Conservation (phyloP, 371 early-diverging fungal genomes). For the Mortierella polycephala region DNA sequence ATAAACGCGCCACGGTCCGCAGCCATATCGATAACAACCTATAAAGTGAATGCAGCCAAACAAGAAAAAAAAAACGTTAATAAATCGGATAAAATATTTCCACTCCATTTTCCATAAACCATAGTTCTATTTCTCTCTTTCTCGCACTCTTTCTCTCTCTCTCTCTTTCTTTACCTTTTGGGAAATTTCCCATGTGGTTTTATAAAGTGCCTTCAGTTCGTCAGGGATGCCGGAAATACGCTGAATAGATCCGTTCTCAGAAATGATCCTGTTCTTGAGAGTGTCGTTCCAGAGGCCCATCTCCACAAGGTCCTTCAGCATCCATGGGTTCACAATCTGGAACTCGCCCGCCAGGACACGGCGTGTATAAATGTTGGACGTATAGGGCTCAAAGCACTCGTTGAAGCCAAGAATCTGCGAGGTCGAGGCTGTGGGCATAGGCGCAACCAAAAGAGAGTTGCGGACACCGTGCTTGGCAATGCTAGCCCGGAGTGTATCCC, state of each 20-base stretch:
- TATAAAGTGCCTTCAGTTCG: slow-evolving; percentile 95
- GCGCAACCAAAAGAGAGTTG: slow-evolving; percentile 97
- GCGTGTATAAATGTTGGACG: slow-evolving; percentile 98
- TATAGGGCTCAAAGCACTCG: slow-evolving; percentile 99
- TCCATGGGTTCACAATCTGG: slow-evolving; percentile 98
- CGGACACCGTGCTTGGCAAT: slow-evolving; percentile 95
- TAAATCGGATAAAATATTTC: too few species aligned
- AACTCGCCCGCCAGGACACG: slow-evolving; percentile 99
- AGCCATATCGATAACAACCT: slow-evolving; percentile 79
- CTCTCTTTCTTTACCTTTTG: too few species aligned
- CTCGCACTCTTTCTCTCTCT: too few species aligned
- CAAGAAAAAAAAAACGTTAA: slow-evolving; percentile 9
- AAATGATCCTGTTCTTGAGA: slow-evolving; percentile 97
- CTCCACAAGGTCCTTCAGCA: slow-evolving; percentile 95
- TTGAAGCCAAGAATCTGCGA: slow-evolving; percentile 99
- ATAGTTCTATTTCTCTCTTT: too few species aligned
- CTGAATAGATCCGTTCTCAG: slow-evolving; percentile 97
- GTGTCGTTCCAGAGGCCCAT: slow-evolving; percentile 95
- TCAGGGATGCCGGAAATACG: slow-evolving; percentile 85
- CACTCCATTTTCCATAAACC: too few species aligned
- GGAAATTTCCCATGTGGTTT: slow-evolving; percentile 99
- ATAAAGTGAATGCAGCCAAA: neutral
- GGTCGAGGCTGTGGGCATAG: slow-evolving; percentile 99
- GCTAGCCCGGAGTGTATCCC: slow-evolving; percentile 86
- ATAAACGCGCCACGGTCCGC: slow-evolving; percentile 98